Conservation (phyloP, 768 basidiomycete genomes). For the Mycena maculata region DNA sequence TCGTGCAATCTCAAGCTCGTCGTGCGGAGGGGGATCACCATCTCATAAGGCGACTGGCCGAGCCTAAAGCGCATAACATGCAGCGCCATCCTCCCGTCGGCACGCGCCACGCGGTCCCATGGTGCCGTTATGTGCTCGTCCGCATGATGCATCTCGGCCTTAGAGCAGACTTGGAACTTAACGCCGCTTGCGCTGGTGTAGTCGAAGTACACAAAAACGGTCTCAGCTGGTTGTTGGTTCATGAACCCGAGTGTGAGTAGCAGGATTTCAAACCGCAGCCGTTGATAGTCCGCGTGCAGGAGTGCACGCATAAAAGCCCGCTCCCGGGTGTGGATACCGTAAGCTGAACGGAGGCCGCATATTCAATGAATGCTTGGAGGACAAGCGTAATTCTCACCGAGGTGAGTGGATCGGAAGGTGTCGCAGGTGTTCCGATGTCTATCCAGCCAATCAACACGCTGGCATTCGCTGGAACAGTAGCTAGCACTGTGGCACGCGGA, state of each 20-base stretch:
- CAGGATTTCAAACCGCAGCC: not conserved
- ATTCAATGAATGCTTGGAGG: too few relatives aligned
- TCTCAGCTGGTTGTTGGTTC: not conserved
- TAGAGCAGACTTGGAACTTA: not conserved
- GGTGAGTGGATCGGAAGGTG: too few relatives aligned
- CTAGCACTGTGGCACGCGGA: too few relatives aligned
- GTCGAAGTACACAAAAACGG: not conserved
- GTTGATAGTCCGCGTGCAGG: not conserved
- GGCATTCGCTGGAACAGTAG: too few relatives aligned
- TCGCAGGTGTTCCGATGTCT: too few relatives aligned
- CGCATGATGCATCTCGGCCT: not conserved
- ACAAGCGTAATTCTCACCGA: too few relatives aligned
- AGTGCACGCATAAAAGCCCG: too few relatives aligned
- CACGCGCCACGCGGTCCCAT: not conserved
- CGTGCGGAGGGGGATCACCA: not conserved
- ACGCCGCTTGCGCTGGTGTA: not conserved
- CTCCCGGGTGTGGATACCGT: too few relatives aligned
- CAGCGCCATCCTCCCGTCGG: not conserved
- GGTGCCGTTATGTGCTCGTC: not conserved
- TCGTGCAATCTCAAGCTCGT: not conserved
- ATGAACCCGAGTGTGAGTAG: not conserved
- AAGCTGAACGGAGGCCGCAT: too few relatives aligned
- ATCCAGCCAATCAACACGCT: too few relatives aligned
- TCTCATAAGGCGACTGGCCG: accelerated
- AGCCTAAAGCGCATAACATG: not conserved